Evolutionary conservation across 805 yeast genomes (phyloP), one percentile per base, ranked within the genome.

Genomic region (Cyberlindnera sargentensis): DNA sequence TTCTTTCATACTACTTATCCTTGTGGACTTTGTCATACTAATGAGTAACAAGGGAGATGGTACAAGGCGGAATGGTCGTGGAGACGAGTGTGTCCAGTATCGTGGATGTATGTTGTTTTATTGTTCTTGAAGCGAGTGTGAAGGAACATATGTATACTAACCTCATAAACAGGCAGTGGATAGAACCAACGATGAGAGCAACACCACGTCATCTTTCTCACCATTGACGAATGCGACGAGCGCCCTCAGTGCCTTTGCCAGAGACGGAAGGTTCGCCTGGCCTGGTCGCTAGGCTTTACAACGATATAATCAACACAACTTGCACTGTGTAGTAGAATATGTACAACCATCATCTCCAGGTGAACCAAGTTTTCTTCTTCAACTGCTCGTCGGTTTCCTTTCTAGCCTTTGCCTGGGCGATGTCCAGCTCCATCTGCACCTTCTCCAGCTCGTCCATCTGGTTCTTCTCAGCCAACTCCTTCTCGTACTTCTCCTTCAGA

Each of bases 41-140:
- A 47, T 47, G 10, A 65, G 58, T 31, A 8, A 5, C 24, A 33
- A 54, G 58, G 55, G 98, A 93, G 56, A 84, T 93, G 31, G 82
- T 93, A 1, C 98, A 93, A 61, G 99, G 98, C 26, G 99, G 99
- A 0, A 83, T 93, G 95, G 99, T 93, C 7, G 85, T 93, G 32
- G 99, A 93, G 60, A 90, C 98, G 2, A 87, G 82, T 52, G 87
- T 89, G 23, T 58, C 67, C 26, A 78, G 83, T 47, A 89, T 93
- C 31, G 96, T 93, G 5, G 79, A 78, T 2, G 76, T 51, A 37
- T 37, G 59, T 52, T 4, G n/a, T 8, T 30, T 46, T 46, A 31
- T 3, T 9, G 4, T 25, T 3, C 20, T n/a, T 11, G 25, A 11
- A 15, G 8, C 24, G 15, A 15, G 6, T 7, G 7, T 15, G 25